phyloP scores from a whole-genome alignment of 2,329 filamentous ascomycete species.

The Neofusicoccum cordaticola region DNA sequence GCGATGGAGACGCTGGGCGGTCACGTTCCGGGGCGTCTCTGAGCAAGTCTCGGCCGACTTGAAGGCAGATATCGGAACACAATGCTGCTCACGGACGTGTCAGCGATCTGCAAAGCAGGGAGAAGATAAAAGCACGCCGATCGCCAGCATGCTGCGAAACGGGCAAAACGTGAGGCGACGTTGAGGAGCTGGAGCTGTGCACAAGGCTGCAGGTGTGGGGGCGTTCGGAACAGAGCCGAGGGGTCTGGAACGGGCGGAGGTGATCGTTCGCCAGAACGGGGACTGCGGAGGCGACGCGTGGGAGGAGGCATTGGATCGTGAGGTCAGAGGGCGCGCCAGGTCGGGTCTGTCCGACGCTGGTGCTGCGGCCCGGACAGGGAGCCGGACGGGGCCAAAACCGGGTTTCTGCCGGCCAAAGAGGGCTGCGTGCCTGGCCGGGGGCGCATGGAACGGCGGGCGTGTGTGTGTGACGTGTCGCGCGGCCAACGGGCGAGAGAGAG shows the following conservation, averaged over 20 bases:
- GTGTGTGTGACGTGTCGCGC: neutral
- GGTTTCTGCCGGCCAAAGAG: neutral
- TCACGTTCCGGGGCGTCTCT: neutral
- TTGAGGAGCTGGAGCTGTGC: neutral
- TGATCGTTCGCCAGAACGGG: neutral
- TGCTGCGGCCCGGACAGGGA: neutral
- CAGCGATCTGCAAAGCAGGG: neutral
- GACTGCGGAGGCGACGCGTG: neutral
- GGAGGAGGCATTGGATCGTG: neutral
- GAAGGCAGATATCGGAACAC: neutral
- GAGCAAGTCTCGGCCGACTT: neutral
- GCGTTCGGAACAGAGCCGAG: conserved; percentile 1
- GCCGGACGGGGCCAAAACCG: neutral
- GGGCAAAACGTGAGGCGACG: neutral
- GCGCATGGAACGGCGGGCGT: neutral
- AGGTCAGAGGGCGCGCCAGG: neutral
- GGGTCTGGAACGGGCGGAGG: neutral
- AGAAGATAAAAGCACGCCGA: neutral
- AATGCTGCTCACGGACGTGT: neutral
- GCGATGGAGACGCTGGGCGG: neutral
- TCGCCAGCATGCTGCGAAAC: neutral
- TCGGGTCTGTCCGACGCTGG: neutral
- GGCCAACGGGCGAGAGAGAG: neutral
- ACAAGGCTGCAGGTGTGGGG: conserved; percentile 6
- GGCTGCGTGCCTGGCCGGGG: neutral